Evolutionary conservation across 371 early-diverging fungal genomes (phyloP).

Genomic region (Mucor racemosus): DNA sequence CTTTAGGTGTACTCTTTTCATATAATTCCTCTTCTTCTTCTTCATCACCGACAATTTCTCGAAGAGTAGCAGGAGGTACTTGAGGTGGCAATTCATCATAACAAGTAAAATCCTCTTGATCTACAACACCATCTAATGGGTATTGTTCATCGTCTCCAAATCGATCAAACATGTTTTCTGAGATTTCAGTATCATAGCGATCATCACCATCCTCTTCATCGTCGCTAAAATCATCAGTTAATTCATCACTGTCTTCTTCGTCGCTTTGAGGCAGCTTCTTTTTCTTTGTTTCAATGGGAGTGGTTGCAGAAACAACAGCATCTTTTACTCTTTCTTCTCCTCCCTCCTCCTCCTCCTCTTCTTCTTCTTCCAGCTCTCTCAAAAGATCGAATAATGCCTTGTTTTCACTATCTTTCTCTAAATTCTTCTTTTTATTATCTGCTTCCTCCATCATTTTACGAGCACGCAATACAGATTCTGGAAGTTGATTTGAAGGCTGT

Average conservation of each 20-base stretch:
- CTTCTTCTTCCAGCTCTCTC: conserved; percentile 58
- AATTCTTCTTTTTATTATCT: conserved; percentile 5
- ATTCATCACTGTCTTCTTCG: conserved; percentile 47
- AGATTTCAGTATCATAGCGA: conserved; percentile 55
- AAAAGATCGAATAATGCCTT: conserved; percentile 57
- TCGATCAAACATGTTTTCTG: conserved; percentile 51
- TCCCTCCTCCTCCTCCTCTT: conserved; percentile 35
- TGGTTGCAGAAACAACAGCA: neutral
- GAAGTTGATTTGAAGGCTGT: conserved; percentile 13
- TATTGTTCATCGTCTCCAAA: conserved; percentile 64
- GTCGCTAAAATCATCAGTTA: conserved; percentile 33
- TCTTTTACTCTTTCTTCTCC: neutral
- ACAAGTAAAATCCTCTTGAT: conserved; percentile 60
- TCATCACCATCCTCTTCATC: conserved; percentile 32
- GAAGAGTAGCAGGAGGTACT: conserved; percentile 3
- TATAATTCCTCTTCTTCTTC: conserved; percentile 29
- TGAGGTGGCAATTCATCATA: conserved; percentile 39
- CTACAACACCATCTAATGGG: conserved; percentile 54
- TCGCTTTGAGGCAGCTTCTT: conserved; percentile 5
- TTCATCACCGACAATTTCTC: conserved; percentile 33
- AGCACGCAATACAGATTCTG: conserved; percentile 34
- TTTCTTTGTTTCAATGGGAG: neutral
- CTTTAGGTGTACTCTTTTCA: conserved; percentile 26
- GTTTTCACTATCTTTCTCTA: conserved; percentile 31
- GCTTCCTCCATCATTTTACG: conserved; percentile 32